Evolutionary conservation across 2,329 filamentous ascomycete genomes (phyloP).

Genomic region (Fusarium pseudocircinatum): DNA sequence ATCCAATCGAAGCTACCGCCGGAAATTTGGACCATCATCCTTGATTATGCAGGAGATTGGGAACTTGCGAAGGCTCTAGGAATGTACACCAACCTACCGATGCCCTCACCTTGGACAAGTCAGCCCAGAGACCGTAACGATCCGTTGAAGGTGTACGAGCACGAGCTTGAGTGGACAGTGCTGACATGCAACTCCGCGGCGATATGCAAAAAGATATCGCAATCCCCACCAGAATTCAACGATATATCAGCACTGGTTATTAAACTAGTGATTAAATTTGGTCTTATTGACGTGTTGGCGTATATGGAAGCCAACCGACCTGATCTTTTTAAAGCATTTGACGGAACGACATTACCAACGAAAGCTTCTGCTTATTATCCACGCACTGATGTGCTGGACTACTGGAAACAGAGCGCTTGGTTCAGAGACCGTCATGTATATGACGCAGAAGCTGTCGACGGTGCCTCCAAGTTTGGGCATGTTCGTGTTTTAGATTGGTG

Average conservation of each 20-base stretch:
- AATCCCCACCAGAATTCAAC: slow-evolving; percentile 74
- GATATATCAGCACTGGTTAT: slow-evolving; percentile 83
- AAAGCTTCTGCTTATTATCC: slow-evolving; percentile 90
- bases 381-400: slow-evolving; percentile 84
- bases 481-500: slow-evolving; percentile 91
- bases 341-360: slow-evolving; percentile 84
- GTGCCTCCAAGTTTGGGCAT: slow-evolving; percentile 86
- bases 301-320: slow-evolving; percentile 70
- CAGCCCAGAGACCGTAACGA: slow-evolving; percentile 69
- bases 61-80: slow-evolving; percentile 84
- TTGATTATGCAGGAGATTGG: slow-evolving; percentile 89
- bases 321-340: slow-evolving; percentile 86
- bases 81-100: slow-evolving; percentile 79
- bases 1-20: slow-evolving; percentile 70
- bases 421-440: slow-evolving; percentile 86
- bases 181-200: slow-evolving; percentile 75
- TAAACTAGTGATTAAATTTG: slow-evolving; percentile 92
- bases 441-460: slow-evolving; percentile 84
- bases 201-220: slow-evolving; percentile 78
- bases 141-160: slow-evolving; percentile 75
- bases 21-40: slow-evolving; percentile 89
- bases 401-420: slow-evolving; percentile 86
- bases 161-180: slow-evolving; percentile 86
- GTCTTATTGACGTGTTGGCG: slow-evolving; percentile 79
- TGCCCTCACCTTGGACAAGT: slow-evolving; percentile 74